Base-by-base conservation (phyloP, 1,139 yeast genomes). In the Suhomyces yuchorum region DNA sequence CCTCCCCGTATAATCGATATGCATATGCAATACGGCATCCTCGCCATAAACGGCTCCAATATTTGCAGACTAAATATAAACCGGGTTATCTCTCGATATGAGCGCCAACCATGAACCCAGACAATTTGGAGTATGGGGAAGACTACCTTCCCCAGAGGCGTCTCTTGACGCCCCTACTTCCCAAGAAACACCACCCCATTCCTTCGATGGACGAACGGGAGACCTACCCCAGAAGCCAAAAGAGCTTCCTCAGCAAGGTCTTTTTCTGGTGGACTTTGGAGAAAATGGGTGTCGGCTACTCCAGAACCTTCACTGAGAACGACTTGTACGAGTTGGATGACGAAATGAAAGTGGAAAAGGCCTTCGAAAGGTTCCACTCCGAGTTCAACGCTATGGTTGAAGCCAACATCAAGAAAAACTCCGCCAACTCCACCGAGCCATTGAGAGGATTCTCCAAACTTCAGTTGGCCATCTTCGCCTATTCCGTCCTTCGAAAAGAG, bases 191-290 rank as follows among this genome's bases (percentile, higher is more conserved):
- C 1, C 83, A 84, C 1, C 82, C 81, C 1, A 62, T 82, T 1
- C 88, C 88, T 0, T 58, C 66, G 3, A 77, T 75, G 15, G 74
- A 73, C 3, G 85, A 83, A 52, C 63, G 88, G 48, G 61, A 56
- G 19, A 61, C 57, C 1, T 79, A 68, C 56, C 85, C 84, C 0
- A 61, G 52, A 38, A 43, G 49, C 5, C 51, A 54, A 3, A 70
- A 75, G 3, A 75, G 70, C 47, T 40, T 65, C 15, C 38, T 77
- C 11, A 67, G 67, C 4, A 56, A 60, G 34, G 15, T 67, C 0
- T 77, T 82, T 40, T 81, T 81, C 55, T 65, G 74, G 62, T 86
- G 93, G 93, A 70, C 84, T 37, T 52, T 67, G 15, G 87, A 89
- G 0, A 51, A 85, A 3, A 57, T 86, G 58, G 72, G 67, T 34